phyloP scores from a whole-genome alignment of 2,329 filamentous ascomycete species.

The Ophiocordyceps camponoti-rufipedis region DNA sequence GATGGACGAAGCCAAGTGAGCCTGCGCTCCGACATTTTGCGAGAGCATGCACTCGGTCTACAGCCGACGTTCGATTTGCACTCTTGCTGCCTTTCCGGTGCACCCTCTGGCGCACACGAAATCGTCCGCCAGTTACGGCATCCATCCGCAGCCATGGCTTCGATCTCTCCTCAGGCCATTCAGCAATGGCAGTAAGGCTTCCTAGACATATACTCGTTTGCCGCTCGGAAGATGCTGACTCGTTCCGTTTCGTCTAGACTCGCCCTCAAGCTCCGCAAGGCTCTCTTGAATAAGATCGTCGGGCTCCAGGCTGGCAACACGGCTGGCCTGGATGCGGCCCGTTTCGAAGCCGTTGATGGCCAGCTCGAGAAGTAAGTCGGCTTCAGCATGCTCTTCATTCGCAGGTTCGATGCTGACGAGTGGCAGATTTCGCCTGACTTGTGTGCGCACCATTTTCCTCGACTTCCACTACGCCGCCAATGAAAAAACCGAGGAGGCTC shows the following conservation, averaged over 20 bases:
- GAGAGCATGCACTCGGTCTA: constrained; percentile 16
- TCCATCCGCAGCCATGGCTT: constrained; percentile 2
- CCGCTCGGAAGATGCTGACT: constrained; percentile 3
- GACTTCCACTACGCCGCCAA: constrained; percentile 49
- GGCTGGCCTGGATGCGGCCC: constrained; percentile 19
- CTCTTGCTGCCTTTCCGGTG: not conserved
- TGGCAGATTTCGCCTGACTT: constrained; percentile 48
- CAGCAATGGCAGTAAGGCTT: constrained; percentile 20
- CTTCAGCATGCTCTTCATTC: not conserved
- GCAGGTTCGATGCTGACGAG: constrained; percentile 3
- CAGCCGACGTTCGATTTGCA: constrained; percentile 7
- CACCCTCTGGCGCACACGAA: not conserved
- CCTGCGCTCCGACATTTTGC: constrained; percentile 10
- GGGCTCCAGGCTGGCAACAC: constrained; percentile 18
- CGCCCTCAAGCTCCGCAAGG: constrained; percentile 23
- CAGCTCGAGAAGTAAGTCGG: constrained; percentile 13
- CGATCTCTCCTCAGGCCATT: constrained; percentile 12
- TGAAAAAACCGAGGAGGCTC: constrained; percentile 45
- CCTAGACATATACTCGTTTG: not conserved
- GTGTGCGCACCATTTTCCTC: constrained; percentile 52
- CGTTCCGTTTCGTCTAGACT: constrained; percentile 11
- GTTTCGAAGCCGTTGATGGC: constrained; percentile 25
- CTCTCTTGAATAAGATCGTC: constrained; percentile 23
- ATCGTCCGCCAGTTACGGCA: not conserved
- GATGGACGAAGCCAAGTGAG: constrained; percentile 13